phyloP scores from a whole-genome alignment of 257 asterid species.

The Nyctanthes arbortristis region DNA sequence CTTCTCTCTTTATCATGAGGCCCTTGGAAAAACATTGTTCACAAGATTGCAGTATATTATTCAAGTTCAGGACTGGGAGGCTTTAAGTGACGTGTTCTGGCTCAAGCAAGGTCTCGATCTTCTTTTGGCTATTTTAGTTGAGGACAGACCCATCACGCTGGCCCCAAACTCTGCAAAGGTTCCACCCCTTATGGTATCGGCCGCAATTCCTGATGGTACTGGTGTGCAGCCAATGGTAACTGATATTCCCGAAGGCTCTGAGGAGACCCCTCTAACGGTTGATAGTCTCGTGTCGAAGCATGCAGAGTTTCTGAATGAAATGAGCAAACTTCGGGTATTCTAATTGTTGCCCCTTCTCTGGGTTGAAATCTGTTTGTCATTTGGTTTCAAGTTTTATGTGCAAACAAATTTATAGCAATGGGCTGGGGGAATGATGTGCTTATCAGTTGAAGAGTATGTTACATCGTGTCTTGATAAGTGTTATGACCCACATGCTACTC shows the following conservation, averaged over 20 bases:
- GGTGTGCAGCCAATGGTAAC: slow-evolving; percentile 80
- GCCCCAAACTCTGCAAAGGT: slow-evolving; percentile 98
- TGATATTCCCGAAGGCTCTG: slow-evolving; percentile 77
- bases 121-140: slow-evolving; percentile 91
- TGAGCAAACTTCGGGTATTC: slow-evolving; percentile 90
- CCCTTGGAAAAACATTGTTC: slow-evolving; percentile 90
- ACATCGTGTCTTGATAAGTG: background rate
- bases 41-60: slow-evolving; percentile 89
- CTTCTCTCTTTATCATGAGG: slow-evolving; percentile 84
- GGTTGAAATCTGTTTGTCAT: slow-evolving; percentile 2
- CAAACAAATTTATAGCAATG: background rate
- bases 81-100: slow-evolving; percentile 97
- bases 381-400: background rate
- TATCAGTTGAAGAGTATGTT: slow-evolving; percentile 12
- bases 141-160: slow-evolving; percentile 87
- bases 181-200: slow-evolving; percentile 62
- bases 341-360: slow-evolving; percentile 7
- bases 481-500: slow-evolving; percentile 7
- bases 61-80: slow-evolving; percentile 98
- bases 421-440: background rate
- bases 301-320: slow-evolving; percentile 74
- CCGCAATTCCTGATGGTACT: slow-evolving; percentile 49
- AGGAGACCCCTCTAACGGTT: slow-evolving; percentile 84
- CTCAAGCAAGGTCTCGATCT: slow-evolving; percentile 99
- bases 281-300: slow-evolving; percentile 78